phyloP scores from a whole-genome alignment of 108 stramenopile species.

The Epipyxis sp. region DNA sequence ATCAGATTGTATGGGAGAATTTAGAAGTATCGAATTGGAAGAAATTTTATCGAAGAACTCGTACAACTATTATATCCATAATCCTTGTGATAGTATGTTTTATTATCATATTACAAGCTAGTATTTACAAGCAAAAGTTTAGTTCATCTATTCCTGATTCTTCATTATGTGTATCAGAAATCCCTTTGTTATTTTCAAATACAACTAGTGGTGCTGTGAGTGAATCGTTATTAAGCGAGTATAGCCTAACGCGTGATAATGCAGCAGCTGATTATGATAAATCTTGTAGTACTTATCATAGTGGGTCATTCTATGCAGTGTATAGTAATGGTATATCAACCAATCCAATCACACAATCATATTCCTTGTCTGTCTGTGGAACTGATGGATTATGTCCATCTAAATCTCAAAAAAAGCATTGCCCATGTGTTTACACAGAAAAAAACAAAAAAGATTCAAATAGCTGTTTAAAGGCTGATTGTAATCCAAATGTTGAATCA shows the following conservation, averaged over 20 bases:
- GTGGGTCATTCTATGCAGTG: conserved; percentile 4
- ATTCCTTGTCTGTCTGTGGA: not conserved
- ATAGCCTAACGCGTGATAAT: not conserved
- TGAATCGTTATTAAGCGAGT: not conserved
- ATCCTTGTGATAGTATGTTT: conserved; percentile 22
- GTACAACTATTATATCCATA: not conserved
- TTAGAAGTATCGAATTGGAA: not conserved
- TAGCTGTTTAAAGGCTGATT: not conserved
- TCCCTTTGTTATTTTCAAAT: not conserved
- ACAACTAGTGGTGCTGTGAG: not conserved
- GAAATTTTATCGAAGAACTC: not conserved
- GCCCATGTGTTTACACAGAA: conserved; percentile 13
- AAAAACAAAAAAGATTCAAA: not conserved
- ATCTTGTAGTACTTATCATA: not conserved
- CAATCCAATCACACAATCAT: not conserved
- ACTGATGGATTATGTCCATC: conserved; percentile 20
- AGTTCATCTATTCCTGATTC: not conserved
- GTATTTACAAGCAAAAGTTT: conserved; percentile 8
- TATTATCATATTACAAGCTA: conserved; percentile 14
- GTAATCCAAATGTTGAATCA: not conserved
- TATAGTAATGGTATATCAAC: not conserved
- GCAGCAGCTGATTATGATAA: not conserved
- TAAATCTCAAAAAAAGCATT: not conserved
- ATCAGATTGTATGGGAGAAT: conserved; percentile 33
- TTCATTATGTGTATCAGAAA: not conserved